Evolutionary conservation across 345 rosid species (phyloP).

Genomic region (Salix caprea): DNA sequence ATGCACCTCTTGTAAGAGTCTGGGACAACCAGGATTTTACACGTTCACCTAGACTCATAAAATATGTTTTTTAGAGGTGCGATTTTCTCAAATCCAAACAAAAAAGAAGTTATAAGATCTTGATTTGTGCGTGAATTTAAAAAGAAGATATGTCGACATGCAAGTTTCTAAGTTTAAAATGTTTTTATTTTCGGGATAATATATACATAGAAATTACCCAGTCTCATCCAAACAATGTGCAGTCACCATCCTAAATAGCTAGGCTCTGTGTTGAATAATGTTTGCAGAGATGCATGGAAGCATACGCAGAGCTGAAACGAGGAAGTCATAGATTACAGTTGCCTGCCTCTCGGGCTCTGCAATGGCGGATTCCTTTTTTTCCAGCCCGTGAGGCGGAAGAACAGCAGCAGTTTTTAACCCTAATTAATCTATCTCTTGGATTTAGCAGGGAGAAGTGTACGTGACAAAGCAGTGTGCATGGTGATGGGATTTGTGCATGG

Average conservation of each 20-base stretch:
- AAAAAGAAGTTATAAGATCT: too few relatives aligned
- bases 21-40: too few relatives aligned
- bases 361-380: not conserved
- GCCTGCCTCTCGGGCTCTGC: not conserved
- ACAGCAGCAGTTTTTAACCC: not conserved
- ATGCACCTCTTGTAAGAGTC: too few relatives aligned
- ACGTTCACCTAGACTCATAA: too few relatives aligned
- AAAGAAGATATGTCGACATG: too few relatives aligned
- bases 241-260: not conserved
- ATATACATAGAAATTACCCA: too few relatives aligned
- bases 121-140: too few relatives aligned
- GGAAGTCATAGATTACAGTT: not conserved
- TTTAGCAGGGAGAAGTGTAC: not conserved
- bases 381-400: not conserved
- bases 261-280: not conserved
- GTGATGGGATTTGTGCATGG: slow-evolving; percentile 16
- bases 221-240: too few relatives aligned
- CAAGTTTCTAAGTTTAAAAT: too few relatives aligned
- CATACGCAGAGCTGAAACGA: not conserved
- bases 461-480: slow-evolving; percentile 3
- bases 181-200: too few relatives aligned
- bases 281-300: not conserved
- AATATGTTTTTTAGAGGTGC: too few relatives aligned
- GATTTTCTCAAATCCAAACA: too few relatives aligned
- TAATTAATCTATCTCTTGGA: not conserved